phyloP scores from a whole-genome alignment of 2,329 filamentous ascomycete species.

The Monosporascus sp. region DNA sequence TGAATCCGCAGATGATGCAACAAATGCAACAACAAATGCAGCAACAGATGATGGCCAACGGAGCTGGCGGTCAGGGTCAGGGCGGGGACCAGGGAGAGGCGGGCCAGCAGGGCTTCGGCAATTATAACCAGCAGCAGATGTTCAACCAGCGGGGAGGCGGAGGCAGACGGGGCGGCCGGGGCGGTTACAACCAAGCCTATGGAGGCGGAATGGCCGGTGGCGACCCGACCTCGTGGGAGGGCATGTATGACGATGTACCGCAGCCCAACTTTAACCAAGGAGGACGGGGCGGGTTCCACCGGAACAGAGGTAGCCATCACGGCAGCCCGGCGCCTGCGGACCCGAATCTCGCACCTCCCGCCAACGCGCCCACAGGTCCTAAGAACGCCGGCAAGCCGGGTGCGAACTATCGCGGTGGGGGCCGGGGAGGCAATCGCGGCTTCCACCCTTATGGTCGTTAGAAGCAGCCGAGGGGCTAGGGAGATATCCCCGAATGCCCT shows the following conservation, averaged over 20 bases:
- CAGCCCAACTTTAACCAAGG: constrained; percentile 63
- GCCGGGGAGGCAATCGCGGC: constrained; percentile 67
- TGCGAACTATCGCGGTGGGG: constrained; percentile 89
- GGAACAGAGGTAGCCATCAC: constrained; percentile 30
- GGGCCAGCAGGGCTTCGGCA: constrained; percentile 20
- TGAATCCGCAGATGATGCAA: constrained; percentile 54
- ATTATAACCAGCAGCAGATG: constrained; percentile 23
- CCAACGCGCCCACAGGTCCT: constrained; percentile 86
- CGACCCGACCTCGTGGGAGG: constrained; percentile 86
- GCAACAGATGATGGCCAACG: constrained; percentile 30
- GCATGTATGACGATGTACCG: constrained; percentile 95
- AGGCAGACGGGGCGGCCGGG: constrained; percentile 24
- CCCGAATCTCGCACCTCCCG: constrained; percentile 59
- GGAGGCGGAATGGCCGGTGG: constrained; percentile 41
- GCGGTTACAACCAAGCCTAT: constrained; percentile 32
- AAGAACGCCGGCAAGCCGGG: constrained; percentile 92
- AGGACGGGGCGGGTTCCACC: constrained; percentile 36
- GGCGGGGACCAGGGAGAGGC: constrained; percentile 29
- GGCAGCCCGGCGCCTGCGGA: constrained; percentile 39
- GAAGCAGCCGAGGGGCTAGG: constrained; percentile 1
- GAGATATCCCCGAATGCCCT: neutral
- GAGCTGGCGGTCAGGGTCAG: constrained; percentile 28
- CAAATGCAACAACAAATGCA: constrained; percentile 49
- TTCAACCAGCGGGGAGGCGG: constrained; percentile 24
- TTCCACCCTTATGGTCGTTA: constrained; percentile 67